phyloP scores from a whole-genome alignment of 2,329 filamentous ascomycete species.

The Pestalotiopsis fici region DNA sequence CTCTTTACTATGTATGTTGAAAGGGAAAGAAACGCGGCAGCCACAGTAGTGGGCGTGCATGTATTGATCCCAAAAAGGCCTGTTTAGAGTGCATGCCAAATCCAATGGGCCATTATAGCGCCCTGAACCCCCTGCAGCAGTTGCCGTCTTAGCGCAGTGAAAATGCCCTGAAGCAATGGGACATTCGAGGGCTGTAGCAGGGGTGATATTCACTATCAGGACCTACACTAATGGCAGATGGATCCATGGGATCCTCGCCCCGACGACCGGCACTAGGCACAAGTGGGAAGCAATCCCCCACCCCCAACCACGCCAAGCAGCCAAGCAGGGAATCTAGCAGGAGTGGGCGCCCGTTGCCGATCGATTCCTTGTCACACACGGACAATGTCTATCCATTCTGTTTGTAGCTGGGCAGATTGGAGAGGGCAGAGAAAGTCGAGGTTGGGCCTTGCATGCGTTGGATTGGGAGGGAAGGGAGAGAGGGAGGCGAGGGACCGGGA shows the following conservation, averaged over 20 bases:
- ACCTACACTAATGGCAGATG: no score
- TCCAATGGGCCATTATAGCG: background rate
- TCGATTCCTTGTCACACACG: background rate
- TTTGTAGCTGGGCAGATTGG: background rate
- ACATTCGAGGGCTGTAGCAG: background rate
- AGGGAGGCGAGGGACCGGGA: no score
- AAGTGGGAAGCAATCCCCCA: background rate
- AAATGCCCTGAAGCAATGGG: background rate
- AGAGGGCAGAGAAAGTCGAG: background rate
- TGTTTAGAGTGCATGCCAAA: background rate
- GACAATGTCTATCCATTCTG: conserved; percentile 5
- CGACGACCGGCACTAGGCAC: background rate
- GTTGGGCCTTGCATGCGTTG: background rate
- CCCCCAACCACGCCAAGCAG: background rate
- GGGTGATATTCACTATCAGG: no score
- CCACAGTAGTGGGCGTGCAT: background rate
- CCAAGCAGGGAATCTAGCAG: background rate
- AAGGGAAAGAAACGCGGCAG: background rate
- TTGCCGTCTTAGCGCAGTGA: background rate
- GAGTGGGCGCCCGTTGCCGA: background rate
- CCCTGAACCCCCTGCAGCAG: background rate
- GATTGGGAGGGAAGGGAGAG: no score
- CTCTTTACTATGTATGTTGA: background rate
- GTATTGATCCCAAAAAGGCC: background rate
- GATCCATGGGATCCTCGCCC: background rate